phyloP scores from a whole-genome alignment of 2,329 filamentous ascomycete species.

The Bipolaris gigantea region DNA sequence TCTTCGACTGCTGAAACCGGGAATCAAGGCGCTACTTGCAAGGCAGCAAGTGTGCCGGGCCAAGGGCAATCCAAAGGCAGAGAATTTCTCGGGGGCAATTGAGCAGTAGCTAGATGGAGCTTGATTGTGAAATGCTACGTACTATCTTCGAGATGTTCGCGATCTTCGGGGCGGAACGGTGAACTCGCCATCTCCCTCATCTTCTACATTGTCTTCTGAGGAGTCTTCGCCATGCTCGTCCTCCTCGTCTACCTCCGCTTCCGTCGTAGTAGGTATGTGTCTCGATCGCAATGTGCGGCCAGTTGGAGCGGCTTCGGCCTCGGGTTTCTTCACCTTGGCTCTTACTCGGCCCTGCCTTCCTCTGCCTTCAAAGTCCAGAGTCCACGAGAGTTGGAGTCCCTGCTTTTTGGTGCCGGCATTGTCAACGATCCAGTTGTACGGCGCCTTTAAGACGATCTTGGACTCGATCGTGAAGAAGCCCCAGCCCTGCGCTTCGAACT shows the following conservation, averaged over 20 bases:
- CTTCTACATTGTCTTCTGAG: slow-evolving; percentile 23
- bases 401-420: slow-evolving; percentile 42
- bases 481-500: slow-evolving; percentile 49
- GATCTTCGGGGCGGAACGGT: slow-evolving; percentile 16
- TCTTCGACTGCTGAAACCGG: too few species aligned
- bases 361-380: slow-evolving; percentile 46
- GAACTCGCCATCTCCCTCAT: slow-evolving; percentile 21
- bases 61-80: neutral
- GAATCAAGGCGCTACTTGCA: too few species aligned
- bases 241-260: slow-evolving; percentile 1
- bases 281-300: slow-evolving; percentile 18
- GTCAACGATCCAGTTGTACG: slow-evolving; percentile 49
- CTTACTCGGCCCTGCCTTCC: slow-evolving; percentile 47
- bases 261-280: neutral
- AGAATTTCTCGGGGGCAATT: neutral
- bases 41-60: neutral
- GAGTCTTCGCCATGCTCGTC: slow-evolving; percentile 21
- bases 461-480: slow-evolving; percentile 48
- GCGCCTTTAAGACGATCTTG: slow-evolving; percentile 47
- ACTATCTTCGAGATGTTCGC: too few species aligned
- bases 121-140: neutral
- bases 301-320: slow-evolving; percentile 20
- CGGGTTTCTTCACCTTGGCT: slow-evolving; percentile 45
- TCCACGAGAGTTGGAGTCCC: slow-evolving; percentile 47
- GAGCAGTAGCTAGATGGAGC: too few species aligned